phyloP scores from a whole-genome alignment of 768 basidiomycete genomes.

The Lentinula boryana region DNA sequence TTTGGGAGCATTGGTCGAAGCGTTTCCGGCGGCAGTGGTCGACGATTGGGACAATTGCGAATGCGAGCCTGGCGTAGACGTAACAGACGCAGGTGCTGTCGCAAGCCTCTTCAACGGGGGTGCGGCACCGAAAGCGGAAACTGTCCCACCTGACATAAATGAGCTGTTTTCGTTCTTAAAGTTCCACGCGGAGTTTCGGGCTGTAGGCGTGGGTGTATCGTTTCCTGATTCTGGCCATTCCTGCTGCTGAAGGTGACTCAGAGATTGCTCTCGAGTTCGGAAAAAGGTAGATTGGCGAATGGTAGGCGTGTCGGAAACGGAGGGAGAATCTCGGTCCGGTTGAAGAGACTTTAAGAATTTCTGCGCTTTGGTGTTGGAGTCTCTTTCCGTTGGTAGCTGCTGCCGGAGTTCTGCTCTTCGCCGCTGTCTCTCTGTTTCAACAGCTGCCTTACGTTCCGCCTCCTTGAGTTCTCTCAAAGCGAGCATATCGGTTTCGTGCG shows the following conservation, averaged over 20 bases:
- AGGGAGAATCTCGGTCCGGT: not conserved
- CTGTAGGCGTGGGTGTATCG: conserved; percentile 5
- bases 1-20: not conserved
- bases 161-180: not conserved
- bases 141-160: not conserved
- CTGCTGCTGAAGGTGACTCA: not conserved
- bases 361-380: not conserved
- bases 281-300: conserved; percentile 4
- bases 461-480: conserved; percentile 41
- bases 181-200: not conserved
- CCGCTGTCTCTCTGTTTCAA: conserved; percentile 31
- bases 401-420: conserved; percentile 20
- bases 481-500: conserved; percentile 33
- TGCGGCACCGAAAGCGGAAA: not conserved
- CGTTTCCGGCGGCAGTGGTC: not conserved
- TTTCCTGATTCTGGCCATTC: conserved; percentile 5
- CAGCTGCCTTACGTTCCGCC: conserved; percentile 38
- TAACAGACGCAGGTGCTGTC: not conserved
- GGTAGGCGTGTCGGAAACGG: conserved; percentile 2
- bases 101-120: conserved; percentile 6
- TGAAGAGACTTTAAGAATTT: not conserved
- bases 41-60: not conserved
- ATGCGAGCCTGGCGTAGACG: not conserved
- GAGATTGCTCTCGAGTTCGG: not conserved
- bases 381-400: not conserved